phyloP scores from a whole-genome alignment of 1,284 basidiomycete species.

The Malassezia japonica region DNA sequence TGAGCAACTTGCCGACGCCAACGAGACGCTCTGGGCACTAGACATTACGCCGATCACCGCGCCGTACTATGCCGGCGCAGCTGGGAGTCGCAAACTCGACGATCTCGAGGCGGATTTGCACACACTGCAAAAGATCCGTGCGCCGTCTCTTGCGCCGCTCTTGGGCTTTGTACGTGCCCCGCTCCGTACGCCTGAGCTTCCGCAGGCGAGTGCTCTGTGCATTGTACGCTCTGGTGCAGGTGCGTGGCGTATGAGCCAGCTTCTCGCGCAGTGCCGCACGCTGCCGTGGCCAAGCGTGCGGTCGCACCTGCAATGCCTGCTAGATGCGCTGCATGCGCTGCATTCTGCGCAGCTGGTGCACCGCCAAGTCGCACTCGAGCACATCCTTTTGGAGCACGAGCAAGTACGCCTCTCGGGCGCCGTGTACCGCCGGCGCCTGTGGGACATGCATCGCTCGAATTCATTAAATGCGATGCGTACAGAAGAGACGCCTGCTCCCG shows the following conservation, averaged over 20 bases:
- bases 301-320: slow-evolving; percentile 23
- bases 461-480: slow-evolving; percentile 24
- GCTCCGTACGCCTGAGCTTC: not conserved
- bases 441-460: slow-evolving; percentile 39
- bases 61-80: slow-evolving; percentile 27
- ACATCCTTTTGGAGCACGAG: slow-evolving; percentile 21
- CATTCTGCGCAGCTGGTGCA: slow-evolving; percentile 38
- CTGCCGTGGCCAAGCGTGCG: slow-evolving; percentile 33
- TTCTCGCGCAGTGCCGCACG: slow-evolving; percentile 29
- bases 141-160: slow-evolving; percentile 29
- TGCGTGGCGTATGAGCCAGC: slow-evolving; percentile 19
- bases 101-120: slow-evolving; percentile 41
- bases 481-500: slow-evolving; percentile 16
- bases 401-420: slow-evolving; percentile 22
- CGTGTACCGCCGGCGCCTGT: slow-evolving; percentile 28
- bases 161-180: slow-evolving; percentile 25
- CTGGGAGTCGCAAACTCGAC: slow-evolving; percentile 37
- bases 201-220: slow-evolving; percentile 12
- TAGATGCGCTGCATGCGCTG: slow-evolving; percentile 33
- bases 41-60: slow-evolving; percentile 34
- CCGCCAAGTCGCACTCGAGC: slow-evolving; percentile 23
- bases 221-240: slow-evolving; percentile 24
- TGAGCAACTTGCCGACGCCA: slow-evolving; percentile 15
- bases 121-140: slow-evolving; percentile 24
- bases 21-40: slow-evolving; percentile 24